Evolutionary conservation across 768 basidiomycete species (phyloP).

Genomic region (Amyloporia xantha): DNA sequence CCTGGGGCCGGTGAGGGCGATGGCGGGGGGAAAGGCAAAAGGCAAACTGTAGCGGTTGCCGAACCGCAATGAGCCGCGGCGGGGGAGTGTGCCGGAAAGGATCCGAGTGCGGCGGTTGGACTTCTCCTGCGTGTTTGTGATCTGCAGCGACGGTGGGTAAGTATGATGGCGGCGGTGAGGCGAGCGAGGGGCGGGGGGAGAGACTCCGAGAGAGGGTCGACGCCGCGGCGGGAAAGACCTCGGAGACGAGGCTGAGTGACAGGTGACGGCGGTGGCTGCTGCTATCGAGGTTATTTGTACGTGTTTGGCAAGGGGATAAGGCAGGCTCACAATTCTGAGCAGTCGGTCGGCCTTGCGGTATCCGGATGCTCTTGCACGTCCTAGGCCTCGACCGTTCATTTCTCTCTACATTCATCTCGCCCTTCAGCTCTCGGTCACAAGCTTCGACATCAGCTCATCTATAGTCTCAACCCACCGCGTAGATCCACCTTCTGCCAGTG

Average conservation of each 20-base stretch:
- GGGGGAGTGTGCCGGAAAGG: too few relatives aligned
- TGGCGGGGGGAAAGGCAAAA: not conserved
- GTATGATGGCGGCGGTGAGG: not conserved
- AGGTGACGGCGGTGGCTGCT: slow-evolving; percentile 2
- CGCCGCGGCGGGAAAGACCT: not conserved
- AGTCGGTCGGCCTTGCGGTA: slow-evolving; percentile 1
- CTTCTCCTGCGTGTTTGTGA: too few relatives aligned
- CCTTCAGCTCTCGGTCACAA: slow-evolving; percentile 3
- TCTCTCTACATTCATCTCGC: not conserved
- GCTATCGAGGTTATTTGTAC: not conserved
- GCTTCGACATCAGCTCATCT: not conserved
- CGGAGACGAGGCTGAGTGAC: not conserved
- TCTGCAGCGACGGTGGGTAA: not conserved
- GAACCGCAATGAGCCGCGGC: not conserved
- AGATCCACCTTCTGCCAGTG: not conserved
- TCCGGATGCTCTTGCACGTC: not conserved
- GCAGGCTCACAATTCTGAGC: not conserved
- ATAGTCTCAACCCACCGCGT: slow-evolving; percentile 10
- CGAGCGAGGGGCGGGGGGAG: not conserved
- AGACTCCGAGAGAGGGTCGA: not conserved
- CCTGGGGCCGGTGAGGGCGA: too few relatives aligned
- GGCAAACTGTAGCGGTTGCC: not conserved
- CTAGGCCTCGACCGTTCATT: slow-evolving; percentile 2
- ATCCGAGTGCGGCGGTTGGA: not conserved
- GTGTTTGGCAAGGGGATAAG: not conserved